Percentiles rank a stretch among this genome's conserved stretches.
Evolutionary conservation across 176 grass and related monocot genomes (phyloP).

Genomic region (Hordeum marinum): DNA sequence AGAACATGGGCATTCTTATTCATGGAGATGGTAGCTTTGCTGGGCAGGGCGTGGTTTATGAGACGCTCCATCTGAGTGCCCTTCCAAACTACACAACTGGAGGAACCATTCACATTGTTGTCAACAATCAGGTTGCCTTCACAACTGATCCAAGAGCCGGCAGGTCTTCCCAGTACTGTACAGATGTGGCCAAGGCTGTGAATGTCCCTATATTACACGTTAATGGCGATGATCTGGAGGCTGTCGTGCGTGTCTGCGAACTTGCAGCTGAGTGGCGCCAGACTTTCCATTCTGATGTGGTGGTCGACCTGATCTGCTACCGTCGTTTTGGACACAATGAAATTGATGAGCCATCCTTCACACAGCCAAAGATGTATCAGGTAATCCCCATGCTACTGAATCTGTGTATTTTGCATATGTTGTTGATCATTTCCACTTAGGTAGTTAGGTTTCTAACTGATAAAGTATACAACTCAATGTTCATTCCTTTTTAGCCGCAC

Average conservation of each 20-base stretch:
- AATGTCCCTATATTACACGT: conserved; percentile 84
- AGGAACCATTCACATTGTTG: conserved; percentile 79
- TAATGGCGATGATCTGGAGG: conserved; percentile 94
- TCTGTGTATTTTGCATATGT: neutral
- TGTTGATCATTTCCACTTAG: neutral
- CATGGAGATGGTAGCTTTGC: conserved; percentile 97
- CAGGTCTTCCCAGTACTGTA: conserved; percentile 76
- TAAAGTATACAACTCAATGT: neutral
- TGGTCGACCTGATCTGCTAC: conserved; percentile 88
- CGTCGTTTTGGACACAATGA: conserved; percentile 92
- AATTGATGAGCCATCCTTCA: conserved; percentile 98
- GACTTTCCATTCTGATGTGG: conserved; percentile 89
- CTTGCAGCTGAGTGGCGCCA: conserved; percentile 94
- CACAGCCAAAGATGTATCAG: conserved; percentile 97
- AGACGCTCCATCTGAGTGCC: conserved; percentile 94
- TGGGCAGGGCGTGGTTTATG: conserved; percentile 88
- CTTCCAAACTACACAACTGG: conserved; percentile 93
- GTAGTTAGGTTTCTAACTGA: neutral
- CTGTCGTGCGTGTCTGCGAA: conserved; percentile 81
- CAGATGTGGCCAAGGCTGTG: conserved; percentile 68
- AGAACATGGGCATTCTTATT: conserved; percentile 81
- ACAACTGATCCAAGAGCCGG: conserved; percentile 66
- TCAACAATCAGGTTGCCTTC: conserved; percentile 79
- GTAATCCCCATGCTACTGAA: conserved; percentile 33
- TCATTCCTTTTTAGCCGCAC: neutral